A percentile compares a stretch with the other conserved stretches of the same genome.
These are phyloP conservation scores for Tuber microsphaerosporum DNA, from an alignment of 495 filamentous ascomycete genomes.

Conservation along the genomic window DNA sequence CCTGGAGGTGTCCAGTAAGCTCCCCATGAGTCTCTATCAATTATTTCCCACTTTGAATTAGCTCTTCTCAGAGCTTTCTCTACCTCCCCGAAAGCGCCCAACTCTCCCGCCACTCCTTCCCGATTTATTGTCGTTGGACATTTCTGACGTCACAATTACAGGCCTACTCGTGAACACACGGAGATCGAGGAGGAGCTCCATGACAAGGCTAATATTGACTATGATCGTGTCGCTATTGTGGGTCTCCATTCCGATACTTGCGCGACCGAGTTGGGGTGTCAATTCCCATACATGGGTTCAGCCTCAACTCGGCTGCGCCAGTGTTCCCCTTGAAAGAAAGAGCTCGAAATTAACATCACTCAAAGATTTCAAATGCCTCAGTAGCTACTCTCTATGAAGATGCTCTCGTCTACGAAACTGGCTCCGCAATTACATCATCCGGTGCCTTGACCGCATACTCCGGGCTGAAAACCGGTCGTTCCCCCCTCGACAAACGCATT, in stretches of 20 bases:
- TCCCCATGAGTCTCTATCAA: conserved; percentile 9
- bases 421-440: conserved; percentile 89
- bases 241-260: conserved; percentile 37
- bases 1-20: conserved; percentile 87
- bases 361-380: conserved; percentile 77
- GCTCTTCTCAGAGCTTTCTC: conserved; percentile 3
- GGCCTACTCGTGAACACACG: conserved; percentile 78
- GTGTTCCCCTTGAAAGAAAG: conserved; percentile 5
- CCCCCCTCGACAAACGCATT: conserved; percentile 92
- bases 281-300: neutral
- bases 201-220: conserved; percentile 98
- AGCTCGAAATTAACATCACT: conserved; percentile 20
- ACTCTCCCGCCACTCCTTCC: conserved; percentile 19
- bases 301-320: neutral
- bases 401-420: conserved; percentile 96
- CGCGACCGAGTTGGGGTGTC: conserved; percentile 7
- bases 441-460: conserved; percentile 96
- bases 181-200: conserved; percentile 96
- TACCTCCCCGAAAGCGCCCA: neutral
- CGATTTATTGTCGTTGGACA: conserved; percentile 13
- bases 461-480: conserved; percentile 94
- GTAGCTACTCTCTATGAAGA: conserved; percentile 97
- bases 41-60: neutral
- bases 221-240: conserved; percentile 96
- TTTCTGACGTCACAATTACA: conserved; percentile 43